Conservation (phyloP, 2,329 filamentous ascomycete genomes). For the Metarhizium sp. region DNA sequence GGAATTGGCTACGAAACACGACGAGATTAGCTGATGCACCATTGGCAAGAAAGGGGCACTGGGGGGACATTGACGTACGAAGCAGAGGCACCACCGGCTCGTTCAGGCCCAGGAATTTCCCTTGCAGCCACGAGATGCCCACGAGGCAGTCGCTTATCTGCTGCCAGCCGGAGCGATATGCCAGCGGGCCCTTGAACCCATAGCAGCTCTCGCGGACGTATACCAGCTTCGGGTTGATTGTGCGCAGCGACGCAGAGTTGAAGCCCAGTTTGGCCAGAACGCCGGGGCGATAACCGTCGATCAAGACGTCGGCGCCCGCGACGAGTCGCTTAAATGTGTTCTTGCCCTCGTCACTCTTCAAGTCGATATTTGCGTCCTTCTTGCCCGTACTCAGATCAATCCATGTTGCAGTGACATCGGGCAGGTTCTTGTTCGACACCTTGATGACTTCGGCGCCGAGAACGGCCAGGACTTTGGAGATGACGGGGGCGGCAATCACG, state of each 20-base stretch:
- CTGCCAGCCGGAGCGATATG: slow-evolving; percentile 24
- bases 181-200: slow-evolving; percentile 23
- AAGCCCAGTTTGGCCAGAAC: slow-evolving; percentile 22
- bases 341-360: slow-evolving; percentile 16
- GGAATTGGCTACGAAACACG: slow-evolving; percentile 7
- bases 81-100: slow-evolving; percentile 15
- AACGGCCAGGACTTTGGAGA: slow-evolving; percentile 20
- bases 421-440: slow-evolving; percentile 21
- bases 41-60: neutral
- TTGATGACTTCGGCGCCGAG: slow-evolving; percentile 24
- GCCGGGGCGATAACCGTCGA: slow-evolving; percentile 25
- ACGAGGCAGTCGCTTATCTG: slow-evolving; percentile 29
- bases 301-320: slow-evolving; percentile 22
- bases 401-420: slow-evolving; percentile 20
- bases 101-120: slow-evolving; percentile 25
- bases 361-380: slow-evolving; percentile 20
- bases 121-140: slow-evolving; percentile 26
- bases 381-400: slow-evolving; percentile 26
- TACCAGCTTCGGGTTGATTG: slow-evolving; percentile 16
- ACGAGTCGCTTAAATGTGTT: slow-evolving; percentile 11
- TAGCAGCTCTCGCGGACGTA: slow-evolving; percentile 27
- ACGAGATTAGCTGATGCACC: neutral
- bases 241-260: slow-evolving; percentile 9
- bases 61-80: slow-evolving; percentile 6
- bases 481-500: slow-evolving; percentile 25